Percentiles rank a stretch among this genome's conserved stretches.
phyloP scores from a whole-genome alignment of 2,329 filamentous ascomycete species.

The Fusarium humuli region DNA sequence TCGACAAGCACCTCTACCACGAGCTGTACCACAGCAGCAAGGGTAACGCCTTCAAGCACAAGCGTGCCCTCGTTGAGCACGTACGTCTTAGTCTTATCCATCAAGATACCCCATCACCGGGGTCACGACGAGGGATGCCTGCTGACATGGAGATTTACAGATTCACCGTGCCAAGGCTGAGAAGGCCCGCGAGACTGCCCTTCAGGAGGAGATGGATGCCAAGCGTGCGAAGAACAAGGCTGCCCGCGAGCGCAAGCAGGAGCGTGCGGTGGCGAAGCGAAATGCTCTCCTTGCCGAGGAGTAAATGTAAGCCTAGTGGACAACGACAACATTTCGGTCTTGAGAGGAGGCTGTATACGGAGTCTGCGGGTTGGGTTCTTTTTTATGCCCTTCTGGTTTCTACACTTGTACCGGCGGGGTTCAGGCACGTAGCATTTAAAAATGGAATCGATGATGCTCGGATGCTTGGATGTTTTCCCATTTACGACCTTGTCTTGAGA shows the following conservation, averaged over 20 bases:
- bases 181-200: slow-evolving; percentile 93
- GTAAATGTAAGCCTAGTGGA: slow-evolving; percentile 65
- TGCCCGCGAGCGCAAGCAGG: slow-evolving; percentile 96
- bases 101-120: slow-evolving; percentile 1
- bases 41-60: slow-evolving; percentile 99
- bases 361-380: slow-evolving; percentile 70
- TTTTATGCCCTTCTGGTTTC: slow-evolving; percentile 60
- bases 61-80: slow-evolving; percentile 99
- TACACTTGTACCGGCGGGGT: slow-evolving; percentile 63
- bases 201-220: slow-evolving; percentile 99
- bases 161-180: slow-evolving; percentile 99
- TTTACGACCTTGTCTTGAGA: slow-evolving; percentile 36
- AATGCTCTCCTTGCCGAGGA: slow-evolving; percentile 80
- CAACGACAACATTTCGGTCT: slow-evolving; percentile 58
- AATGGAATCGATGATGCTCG: slow-evolving; percentile 64
- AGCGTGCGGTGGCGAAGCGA: slow-evolving; percentile 92
- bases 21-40: slow-evolving; percentile 99
- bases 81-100: slow-evolving; percentile 76
- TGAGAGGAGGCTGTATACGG: slow-evolving; percentile 69
- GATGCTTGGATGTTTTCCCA: slow-evolving; percentile 45
- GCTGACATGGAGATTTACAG: slow-evolving; percentile 60
- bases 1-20: slow-evolving; percentile 99
- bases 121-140: slow-evolving; percentile 2
- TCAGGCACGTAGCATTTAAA: slow-evolving; percentile 69
- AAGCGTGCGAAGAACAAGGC: slow-evolving; percentile 99